phyloP scores from a whole-genome alignment of 805 yeast genomes.

The Saccharomycopsis schoenii region DNA sequence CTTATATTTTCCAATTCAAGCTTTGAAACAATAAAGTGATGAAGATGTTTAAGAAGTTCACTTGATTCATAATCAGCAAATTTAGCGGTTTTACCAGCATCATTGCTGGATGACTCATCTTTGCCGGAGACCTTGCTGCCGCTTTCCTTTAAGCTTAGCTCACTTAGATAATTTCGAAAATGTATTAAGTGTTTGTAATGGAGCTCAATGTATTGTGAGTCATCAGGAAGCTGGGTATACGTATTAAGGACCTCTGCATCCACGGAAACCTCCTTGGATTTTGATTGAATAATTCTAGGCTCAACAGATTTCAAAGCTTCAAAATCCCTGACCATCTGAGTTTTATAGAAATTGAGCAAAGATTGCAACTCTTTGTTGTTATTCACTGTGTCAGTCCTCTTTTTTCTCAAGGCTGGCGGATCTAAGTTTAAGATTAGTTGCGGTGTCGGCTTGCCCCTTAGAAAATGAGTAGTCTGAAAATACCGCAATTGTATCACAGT shows the following conservation, averaged over 20 bases:
- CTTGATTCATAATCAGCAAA: constrained; percentile 29
- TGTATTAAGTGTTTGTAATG: constrained; percentile 33
- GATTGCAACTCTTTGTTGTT: background rate
- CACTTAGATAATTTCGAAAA: constrained; percentile 22
- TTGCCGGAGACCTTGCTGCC: background rate
- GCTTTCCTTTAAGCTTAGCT: constrained; percentile 20
- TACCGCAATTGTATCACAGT: background rate
- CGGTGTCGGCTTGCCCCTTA: background rate
- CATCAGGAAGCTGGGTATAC: constrained; percentile 44
- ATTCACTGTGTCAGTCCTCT: background rate
- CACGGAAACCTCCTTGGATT: constrained; percentile 6
- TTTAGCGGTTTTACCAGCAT: constrained; percentile 14
- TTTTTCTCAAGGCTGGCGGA: background rate
- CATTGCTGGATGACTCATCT: background rate
- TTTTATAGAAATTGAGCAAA: constrained; percentile 6
- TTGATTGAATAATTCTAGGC: background rate
- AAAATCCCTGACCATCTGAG: constrained; percentile 8
- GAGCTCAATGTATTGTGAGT: constrained; percentile 40
- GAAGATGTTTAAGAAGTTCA: constrained; percentile 31
- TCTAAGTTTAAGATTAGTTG: background rate
- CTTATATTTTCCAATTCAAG: background rate
- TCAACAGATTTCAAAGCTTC: constrained; percentile 1
- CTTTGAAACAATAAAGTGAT: constrained; percentile 25
- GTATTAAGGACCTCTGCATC: background rate
- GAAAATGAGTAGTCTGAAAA: background rate